Conservation (phyloP, 2,329 filamentous ascomycete genomes). For the Colletotrichum chlorophyti region DNA sequence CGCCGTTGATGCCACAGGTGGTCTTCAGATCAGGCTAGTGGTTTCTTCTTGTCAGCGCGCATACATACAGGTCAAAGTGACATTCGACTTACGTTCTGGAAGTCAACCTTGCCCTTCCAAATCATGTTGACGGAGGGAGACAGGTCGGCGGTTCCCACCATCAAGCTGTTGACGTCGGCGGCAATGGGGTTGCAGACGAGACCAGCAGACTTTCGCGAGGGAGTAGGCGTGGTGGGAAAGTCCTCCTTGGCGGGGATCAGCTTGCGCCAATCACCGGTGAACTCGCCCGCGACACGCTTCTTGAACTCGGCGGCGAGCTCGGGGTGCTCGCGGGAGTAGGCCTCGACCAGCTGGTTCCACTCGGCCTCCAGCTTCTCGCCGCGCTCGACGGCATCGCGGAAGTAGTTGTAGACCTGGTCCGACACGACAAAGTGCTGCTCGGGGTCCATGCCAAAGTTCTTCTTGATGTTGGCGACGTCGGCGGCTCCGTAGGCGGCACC, state of each 20-base stretch:
- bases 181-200: conserved; percentile 59
- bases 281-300: conserved; percentile 52
- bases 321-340: conserved; percentile 52
- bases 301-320: conserved; percentile 57
- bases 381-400: conserved; percentile 49
- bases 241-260: conserved; percentile 51
- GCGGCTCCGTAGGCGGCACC: conserved; percentile 62
- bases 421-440: conserved; percentile 43
- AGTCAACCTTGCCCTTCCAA: conserved; percentile 58
- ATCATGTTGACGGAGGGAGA: conserved; percentile 62
- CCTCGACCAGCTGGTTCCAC: conserved; percentile 51
- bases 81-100: conserved; percentile 42
- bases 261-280: conserved; percentile 54
- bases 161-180: conserved; percentile 51
- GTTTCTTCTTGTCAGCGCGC: neutral
- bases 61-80: too few species aligned
- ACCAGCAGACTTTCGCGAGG: conserved; percentile 57
- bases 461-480: conserved; percentile 52
- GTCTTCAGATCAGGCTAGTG: conserved; percentile 41
- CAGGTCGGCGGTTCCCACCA: conserved; percentile 61
- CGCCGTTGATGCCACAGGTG: conserved; percentile 58
- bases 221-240: conserved; percentile 53
- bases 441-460: conserved; percentile 40
- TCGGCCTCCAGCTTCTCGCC: conserved; percentile 52
- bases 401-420: conserved; percentile 58